Evolutionary conservation across 352 stramenopile genomes (phyloP), one percentile per base, ranked within the genome.

Genomic region (Phytopythium litorale): DNA sequence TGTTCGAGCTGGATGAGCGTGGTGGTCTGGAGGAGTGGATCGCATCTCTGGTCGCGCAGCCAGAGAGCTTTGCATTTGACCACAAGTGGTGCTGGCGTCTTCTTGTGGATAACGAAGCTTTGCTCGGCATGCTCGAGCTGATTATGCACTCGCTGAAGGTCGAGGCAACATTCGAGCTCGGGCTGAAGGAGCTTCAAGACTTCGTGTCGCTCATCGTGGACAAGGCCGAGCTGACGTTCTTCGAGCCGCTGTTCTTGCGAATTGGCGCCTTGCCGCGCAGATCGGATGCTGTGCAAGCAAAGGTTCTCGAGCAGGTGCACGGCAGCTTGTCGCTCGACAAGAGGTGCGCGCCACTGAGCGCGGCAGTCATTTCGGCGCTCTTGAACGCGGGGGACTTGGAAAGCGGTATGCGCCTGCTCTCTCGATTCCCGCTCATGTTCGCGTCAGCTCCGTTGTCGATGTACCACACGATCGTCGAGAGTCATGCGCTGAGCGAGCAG

Each of bases 401-500:
- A 38, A 73, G 79, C 25, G 84, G 86, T 0, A 81, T 95, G 75
- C 61, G 68, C 12, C 62, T 89, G 19, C 73, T 95, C n/a, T 65
- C 68, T 23, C 73, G 63, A 7, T 93, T 75, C 60, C 86, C 81
- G 15, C 54, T 89, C 8, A 58, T 95, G 3, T 87, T 92, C 64
- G 71, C 79, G 19, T 67, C 78, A 4, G 85, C 79, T 45, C 79
- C 84, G 43, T 66, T 92, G 33, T 63, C 85, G 37, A 83, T 87
- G 58, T 95, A 95, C 62, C 82, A 91, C 64, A 87, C 77, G 16
- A 89, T 93, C 55, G 71, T 95, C 18, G 82, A 91, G 59, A 75
- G 76, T 9, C 76, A 91, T 58, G 72, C 87, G 12, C 71, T 96
- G 1, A 87, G 67, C 18, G 71, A 88, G 53, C 79, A 76, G 23